Conservation (phyloP, 2,329 filamentous ascomycete species). For the Neurospora sp. region DNA sequence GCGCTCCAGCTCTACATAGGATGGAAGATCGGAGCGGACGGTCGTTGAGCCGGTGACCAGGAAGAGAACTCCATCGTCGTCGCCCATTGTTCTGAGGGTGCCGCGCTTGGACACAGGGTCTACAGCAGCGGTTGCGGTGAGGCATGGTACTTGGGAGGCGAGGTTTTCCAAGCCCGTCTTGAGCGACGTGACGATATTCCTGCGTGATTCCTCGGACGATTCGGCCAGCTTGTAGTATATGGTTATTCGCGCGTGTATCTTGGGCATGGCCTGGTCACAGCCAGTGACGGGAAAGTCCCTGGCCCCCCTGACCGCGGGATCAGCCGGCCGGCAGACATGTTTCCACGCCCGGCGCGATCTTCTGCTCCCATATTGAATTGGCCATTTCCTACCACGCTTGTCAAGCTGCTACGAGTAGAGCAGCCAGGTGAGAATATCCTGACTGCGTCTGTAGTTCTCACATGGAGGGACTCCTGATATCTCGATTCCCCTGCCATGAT, state of each 20-base stretch:
- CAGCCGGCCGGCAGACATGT: conserved; percentile 1
- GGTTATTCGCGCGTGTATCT: conserved; percentile 1
- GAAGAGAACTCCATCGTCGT: conserved; percentile 1
- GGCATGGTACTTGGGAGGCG: conserved; percentile 1
- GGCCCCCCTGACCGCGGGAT: not conserved
- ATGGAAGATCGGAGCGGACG: not conserved
- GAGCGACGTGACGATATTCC: conserved; percentile 1
- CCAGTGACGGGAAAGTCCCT: conserved; percentile 1
- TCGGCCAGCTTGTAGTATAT: conserved; percentile 1
- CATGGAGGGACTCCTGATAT: not conserved
- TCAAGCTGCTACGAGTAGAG: conserved; percentile 1
- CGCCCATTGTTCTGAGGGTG: not conserved
- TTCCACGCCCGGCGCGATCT: conserved; percentile 1
- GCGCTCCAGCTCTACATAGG: not conserved
- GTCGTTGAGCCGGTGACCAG: not conserved
- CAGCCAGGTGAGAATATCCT: not conserved
- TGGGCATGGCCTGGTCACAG: not conserved
- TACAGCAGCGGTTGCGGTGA: not conserved
- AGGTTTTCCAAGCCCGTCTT: conserved; percentile 1
- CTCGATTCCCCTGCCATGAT: conserved; percentile 1
- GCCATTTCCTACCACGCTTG: conserved; percentile 1
- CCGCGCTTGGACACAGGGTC: conserved; percentile 1
- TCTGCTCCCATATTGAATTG: conserved; percentile 1
- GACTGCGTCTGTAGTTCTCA: not conserved
- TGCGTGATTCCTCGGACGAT: conserved; percentile 1